A percentile compares a stretch with the other conserved stretches of the same genome.
Conservation (phyloP, 2,329 filamentous ascomycete species). For the Colletotrichum theobromicola region DNA sequence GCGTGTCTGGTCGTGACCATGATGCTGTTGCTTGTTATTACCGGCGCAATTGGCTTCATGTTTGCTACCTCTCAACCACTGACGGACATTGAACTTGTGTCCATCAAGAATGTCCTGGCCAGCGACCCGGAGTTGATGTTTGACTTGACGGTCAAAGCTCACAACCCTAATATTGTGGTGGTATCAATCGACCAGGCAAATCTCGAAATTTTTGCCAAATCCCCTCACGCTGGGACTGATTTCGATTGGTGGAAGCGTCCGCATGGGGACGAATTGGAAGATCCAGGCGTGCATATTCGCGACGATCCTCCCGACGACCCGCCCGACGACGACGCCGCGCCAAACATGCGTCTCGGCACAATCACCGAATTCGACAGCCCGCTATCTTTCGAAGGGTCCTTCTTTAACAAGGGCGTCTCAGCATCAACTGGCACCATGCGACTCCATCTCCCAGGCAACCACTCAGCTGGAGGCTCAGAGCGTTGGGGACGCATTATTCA, state of each 20-base stretch:
- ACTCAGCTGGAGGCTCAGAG: constrained; percentile 82
- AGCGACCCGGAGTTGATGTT: constrained; percentile 96
- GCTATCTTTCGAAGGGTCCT: constrained; percentile 86
- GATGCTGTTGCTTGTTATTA: constrained; percentile 80
- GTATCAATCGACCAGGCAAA: constrained; percentile 88
- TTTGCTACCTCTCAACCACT: constrained; percentile 91
- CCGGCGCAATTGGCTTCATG: constrained; percentile 87
- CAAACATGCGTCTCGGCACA: constrained; percentile 90
- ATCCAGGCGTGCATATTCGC: constrained; percentile 23
- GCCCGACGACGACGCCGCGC: constrained; percentile 69
- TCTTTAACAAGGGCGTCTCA: constrained; percentile 76
- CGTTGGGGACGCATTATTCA: constrained; percentile 91
- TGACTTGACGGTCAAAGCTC: constrained; percentile 83
- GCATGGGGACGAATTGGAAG: constrained; percentile 22
- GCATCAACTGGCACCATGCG: constrained; percentile 84
- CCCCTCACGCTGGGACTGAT: constrained; percentile 80
- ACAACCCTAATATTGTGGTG: constrained; percentile 92
- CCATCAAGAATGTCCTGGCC: constrained; percentile 88
- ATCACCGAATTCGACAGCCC: constrained; percentile 88
- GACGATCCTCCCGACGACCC: constrained; percentile 56
- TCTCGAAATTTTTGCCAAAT: constrained; percentile 93
- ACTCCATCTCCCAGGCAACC: constrained; percentile 83
- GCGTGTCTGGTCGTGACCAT: constrained; percentile 85
- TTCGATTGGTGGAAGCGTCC: constrained; percentile 63
- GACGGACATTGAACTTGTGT: constrained; percentile 76